phyloP scores from a whole-genome alignment of 805 yeast species.

The Ogataea pini region DNA sequence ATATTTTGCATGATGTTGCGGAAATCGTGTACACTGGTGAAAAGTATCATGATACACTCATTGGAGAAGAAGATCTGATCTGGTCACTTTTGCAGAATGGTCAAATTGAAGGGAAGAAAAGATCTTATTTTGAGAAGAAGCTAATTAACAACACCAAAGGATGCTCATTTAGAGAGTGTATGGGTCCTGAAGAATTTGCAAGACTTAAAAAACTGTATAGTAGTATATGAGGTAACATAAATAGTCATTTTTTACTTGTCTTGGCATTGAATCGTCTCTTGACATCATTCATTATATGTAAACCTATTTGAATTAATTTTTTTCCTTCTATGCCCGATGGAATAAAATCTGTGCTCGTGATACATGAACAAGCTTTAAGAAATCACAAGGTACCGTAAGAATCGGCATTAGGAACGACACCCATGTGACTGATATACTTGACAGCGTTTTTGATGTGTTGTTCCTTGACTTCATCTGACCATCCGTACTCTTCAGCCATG shows the following conservation, averaged over 20 bases:
- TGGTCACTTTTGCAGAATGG: conserved; percentile 51
- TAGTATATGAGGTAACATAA: conserved; percentile 14
- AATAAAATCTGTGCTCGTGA: not conserved
- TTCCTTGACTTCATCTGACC: conserved; percentile 64
- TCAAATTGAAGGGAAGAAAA: conserved; percentile 48
- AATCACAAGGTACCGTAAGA: conserved; percentile 26
- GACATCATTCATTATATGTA: no score
- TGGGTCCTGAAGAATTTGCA: conserved; percentile 45
- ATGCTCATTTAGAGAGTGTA: conserved; percentile 45
- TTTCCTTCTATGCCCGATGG: no score
- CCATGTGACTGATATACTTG: conserved; percentile 65
- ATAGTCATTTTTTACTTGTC: no score
- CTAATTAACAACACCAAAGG: conserved; percentile 47
- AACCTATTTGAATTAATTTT: not conserved
- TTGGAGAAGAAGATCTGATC: conserved; percentile 70
- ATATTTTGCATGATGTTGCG: conserved; percentile 72
- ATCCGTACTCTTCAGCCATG: conserved; percentile 76
- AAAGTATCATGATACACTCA: conserved; percentile 31
- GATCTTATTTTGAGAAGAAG: conserved; percentile 55
- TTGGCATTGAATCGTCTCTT: no score
- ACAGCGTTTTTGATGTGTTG: conserved; percentile 52
- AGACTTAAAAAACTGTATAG: conserved; percentile 45
- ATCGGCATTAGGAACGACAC: conserved; percentile 36
- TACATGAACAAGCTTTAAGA: not conserved
- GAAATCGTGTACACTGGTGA: conserved; percentile 49